Evolutionary conservation across 148 eudicot species (phyloP), one percentile per base, ranked within the genome.

Genomic region (Talinum fruticosum): DNA sequence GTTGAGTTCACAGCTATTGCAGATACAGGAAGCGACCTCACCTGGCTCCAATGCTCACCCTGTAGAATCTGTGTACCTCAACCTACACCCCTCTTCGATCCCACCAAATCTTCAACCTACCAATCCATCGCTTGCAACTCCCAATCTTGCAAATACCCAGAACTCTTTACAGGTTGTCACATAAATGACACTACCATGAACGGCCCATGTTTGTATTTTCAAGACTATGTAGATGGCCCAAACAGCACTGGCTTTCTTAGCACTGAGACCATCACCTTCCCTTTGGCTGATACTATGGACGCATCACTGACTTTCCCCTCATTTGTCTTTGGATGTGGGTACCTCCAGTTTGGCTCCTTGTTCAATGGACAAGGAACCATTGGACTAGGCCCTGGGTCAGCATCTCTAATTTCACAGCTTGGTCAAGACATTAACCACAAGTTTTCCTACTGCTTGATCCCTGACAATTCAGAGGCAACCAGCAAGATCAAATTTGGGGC

Each of bases 361-460:
- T n/a, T 23, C 33, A 38, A 44, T 38, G 79, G 62, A 26, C 79
- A 80, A 2, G 89, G 89, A 26, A 75, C 86, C 16, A 71, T 84
- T n/a, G 91, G 91, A 21, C 80, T 88, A 16, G 87, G 86, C 4
- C 38, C 68, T 28, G 86, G 86, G 30, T 35, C 75, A 7, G 8
- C 49, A 36, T 88, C 89, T 3, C 82, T 86, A 32, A 69, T 83
- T 71, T 74, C 84, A n/a, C 87, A 88, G 76, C 61, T 84, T 24
- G 78, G 86, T 26, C 64, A 82, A 18, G 36, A 79, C 0, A 83
- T 83, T 57, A 41, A 68, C 74, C 80, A 82, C 47, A 86, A 80
- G 53, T 86, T 88, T 65, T 83, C 89, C 13, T 86, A 88, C 64
- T 86, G 89, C 54, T 76, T 88, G 54, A 69, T 79, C 16, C 80